Base-by-base conservation (phyloP, 805 yeast species). In the Scheffersomyces ergatensis region DNA sequence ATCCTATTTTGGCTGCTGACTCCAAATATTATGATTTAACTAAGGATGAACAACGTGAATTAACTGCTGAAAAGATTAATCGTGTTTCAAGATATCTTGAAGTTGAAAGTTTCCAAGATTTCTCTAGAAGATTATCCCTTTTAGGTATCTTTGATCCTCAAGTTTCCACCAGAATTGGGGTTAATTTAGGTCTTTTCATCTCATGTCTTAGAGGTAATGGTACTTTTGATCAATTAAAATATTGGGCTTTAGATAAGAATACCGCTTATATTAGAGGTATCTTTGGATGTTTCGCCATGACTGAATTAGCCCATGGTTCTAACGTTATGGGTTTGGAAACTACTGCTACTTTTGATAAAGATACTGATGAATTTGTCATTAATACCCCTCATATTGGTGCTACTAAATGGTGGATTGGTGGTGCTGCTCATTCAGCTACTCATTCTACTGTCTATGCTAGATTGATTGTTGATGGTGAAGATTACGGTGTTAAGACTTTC, bases 201-300 rank as follows among this genome's bases (percentile, higher is more conserved):
- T 77, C 80, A 43, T 87, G 96, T 42, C 67, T 90, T 42, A 79
- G 83, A 51, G 96, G 97, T 46, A 85, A 86, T 53, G 98, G 97
- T 49, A 84, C 97, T 7, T 75, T 78, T 25, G 87, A 80, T 42
- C 98, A 90, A 70, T 76, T 83, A 53, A 70, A 80, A 33, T 92
- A 83, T 66, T 90, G 97, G 97, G 76, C 89, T 39, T 66, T 72
- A 44, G 80, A 77, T 51, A 74, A 85, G 54, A 89, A 86, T 49
- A 80, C 89, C 9, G 58, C 71, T 1, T 66, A 65, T 45, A 57
- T 83, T 30, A 80, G 74, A 55, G 85, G 78, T 45, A 71, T 84
- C 19, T 70, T 67, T 46, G 85, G 85, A 31, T 78, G 83, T 59
- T 80, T 80, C 50, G 85, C 82, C 24, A 72, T 80, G 63, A 80